A percentile compares a stretch with the other conserved stretches of the same genome.
Conservation (phyloP, 106 monocot genomes). For the Dendrobium huoshanense region DNA sequence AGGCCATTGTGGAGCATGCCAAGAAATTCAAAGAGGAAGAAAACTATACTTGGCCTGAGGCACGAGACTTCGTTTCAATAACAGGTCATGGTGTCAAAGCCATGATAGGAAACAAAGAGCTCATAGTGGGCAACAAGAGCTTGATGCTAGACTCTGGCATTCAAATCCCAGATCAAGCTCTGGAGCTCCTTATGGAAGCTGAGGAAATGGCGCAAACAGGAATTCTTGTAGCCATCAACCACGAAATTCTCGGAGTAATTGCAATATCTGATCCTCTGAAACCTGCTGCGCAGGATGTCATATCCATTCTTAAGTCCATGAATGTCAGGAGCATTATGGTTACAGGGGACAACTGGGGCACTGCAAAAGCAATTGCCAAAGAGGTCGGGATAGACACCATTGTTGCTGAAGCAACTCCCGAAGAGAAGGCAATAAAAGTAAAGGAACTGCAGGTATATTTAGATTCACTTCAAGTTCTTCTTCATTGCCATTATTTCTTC, state of each 20-base stretch:
- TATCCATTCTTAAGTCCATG: slow-evolving; percentile 86
- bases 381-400: slow-evolving; percentile 66
- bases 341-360: slow-evolving; percentile 94
- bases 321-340: slow-evolving; percentile 87
- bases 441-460: slow-evolving; percentile 13
- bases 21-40: slow-evolving; percentile 60
- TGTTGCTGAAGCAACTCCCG: slow-evolving; percentile 79
- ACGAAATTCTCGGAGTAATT: slow-evolving; percentile 65
- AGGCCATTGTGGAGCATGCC: slow-evolving; percentile 74
- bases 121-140: slow-evolving; percentile 75
- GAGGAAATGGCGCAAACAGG: slow-evolving; percentile 72
- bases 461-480: not conserved
- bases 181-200: slow-evolving; percentile 60
- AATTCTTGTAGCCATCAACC: slow-evolving; percentile 56
- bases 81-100: slow-evolving; percentile 86
- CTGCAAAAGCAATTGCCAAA: slow-evolving; percentile 75
- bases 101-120: slow-evolving; percentile 37
- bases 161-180: slow-evolving; percentile 49
- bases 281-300: slow-evolving; percentile 60
- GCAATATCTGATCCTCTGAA: slow-evolving; percentile 84
- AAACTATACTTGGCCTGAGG: slow-evolving; percentile 47
- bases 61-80: slow-evolving; percentile 58
- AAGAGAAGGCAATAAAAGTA: slow-evolving; percentile 75
- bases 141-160: slow-evolving; percentile 63
- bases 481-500: not conserved